phyloP scores from a whole-genome alignment of 441 rosid genomes.

The Adansonia grandidieri region DNA sequence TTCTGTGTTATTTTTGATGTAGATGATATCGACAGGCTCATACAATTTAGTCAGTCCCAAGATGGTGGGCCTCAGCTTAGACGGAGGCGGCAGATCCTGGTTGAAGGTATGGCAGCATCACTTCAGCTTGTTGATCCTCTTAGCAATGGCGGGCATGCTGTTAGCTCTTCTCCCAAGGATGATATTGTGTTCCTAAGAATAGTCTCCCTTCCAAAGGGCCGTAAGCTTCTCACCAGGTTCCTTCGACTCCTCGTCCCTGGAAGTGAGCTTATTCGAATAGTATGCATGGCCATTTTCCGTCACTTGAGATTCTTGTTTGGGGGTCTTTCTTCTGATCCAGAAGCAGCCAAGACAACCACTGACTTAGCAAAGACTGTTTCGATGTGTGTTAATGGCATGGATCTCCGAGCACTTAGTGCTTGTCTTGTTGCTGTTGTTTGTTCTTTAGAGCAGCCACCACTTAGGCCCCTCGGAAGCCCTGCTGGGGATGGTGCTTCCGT shows the following conservation, averaged over 20 bases:
- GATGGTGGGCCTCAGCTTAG: slow-evolving; percentile 62
- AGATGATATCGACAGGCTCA: slow-evolving; percentile 81
- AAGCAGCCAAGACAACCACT: slow-evolving; percentile 62
- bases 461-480: slow-evolving; percentile 88
- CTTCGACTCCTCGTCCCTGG: slow-evolving; percentile 59
- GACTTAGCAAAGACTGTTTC: slow-evolving; percentile 73
- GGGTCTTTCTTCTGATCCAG: slow-evolving; percentile 65
- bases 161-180: slow-evolving; percentile 2
- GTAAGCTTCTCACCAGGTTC: slow-evolving; percentile 3
- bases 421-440: slow-evolving; percentile 15
- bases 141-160: neutral
- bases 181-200: slow-evolving; percentile 10
- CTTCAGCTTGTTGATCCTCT: slow-evolving; percentile 16
- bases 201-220: neutral
- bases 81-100: slow-evolving; percentile 15
- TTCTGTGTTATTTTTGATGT: slow-evolving; percentile 64
- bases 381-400: slow-evolving; percentile 47
- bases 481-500: slow-evolving; percentile 90
- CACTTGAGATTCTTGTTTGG: slow-evolving; percentile 84
- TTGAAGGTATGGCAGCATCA: neutral
- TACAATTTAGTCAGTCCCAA: slow-evolving; percentile 70
- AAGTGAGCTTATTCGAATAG: slow-evolving; percentile 77
- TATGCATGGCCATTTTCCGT: slow-evolving; percentile 89
- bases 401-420: neutral
- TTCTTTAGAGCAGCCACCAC: slow-evolving; percentile 43